phyloP scores from a whole-genome alignment of 768 basidiomycete genomes.

The Lactarius pseudohatsudake region DNA sequence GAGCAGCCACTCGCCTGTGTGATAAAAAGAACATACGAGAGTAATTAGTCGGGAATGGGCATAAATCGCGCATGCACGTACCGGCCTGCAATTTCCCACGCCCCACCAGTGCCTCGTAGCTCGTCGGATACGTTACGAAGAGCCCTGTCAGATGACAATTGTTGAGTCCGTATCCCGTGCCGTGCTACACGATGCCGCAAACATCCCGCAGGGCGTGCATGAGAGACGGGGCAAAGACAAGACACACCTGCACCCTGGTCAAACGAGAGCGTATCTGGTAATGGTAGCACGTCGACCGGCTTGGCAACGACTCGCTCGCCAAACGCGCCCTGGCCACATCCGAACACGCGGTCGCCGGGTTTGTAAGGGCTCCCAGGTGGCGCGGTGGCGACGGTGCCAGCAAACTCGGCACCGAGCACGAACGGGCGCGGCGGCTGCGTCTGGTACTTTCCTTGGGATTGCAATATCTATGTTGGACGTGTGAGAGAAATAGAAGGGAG shows the following conservation, averaged over 20 bases:
- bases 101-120: slow-evolving; percentile 87
- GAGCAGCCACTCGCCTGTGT: slow-evolving; percentile 84
- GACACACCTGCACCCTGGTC: slow-evolving; percentile 79
- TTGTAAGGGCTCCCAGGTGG: slow-evolving; percentile 77
- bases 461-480: slow-evolving; percentile 57
- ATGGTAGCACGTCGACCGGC: slow-evolving; percentile 50
- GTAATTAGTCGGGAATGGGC: not conserved
- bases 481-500: not conserved
- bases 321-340: slow-evolving; percentile 73
- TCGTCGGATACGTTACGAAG: slow-evolving; percentile 86
- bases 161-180: not conserved
- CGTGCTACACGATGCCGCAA: not conserved
- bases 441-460: slow-evolving; percentile 90
- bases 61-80: slow-evolving; percentile 33
- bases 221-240: not conserved
- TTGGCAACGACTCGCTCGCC: slow-evolving; percentile 70
- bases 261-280: slow-evolving; percentile 74
- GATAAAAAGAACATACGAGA: not conserved
- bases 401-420: slow-evolving; percentile 80
- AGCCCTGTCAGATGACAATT: slow-evolving; percentile 52
- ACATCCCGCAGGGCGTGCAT: not conserved
- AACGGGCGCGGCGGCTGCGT: slow-evolving; percentile 82
- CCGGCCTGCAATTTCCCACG: slow-evolving; percentile 79
- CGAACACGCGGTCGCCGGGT: slow-evolving; percentile 87
- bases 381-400: slow-evolving; percentile 81